These are phyloP conservation scores for Diaporthe humulicola DNA, from an alignment of 2,329 filamentous ascomycete species.

Conservation along the genomic window DNA sequence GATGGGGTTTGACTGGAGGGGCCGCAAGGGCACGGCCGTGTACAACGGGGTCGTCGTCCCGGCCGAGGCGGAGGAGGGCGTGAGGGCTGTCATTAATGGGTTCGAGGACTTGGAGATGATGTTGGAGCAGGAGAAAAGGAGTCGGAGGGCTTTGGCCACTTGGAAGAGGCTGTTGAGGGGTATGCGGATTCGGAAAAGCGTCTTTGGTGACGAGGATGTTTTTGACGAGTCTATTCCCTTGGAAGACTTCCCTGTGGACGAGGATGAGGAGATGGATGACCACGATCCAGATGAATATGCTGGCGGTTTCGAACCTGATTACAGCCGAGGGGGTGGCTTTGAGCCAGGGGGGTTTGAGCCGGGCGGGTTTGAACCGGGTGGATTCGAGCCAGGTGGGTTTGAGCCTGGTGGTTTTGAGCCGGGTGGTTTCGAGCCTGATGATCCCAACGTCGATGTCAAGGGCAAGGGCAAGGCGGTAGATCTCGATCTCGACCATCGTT, in stretches of 20 bases:
- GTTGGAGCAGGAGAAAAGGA: constrained; percentile 73
- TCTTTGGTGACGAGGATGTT: constrained; percentile 60
- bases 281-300: constrained; percentile 44
- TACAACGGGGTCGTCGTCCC: constrained; percentile 84
- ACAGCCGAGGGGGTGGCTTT: constrained; percentile 10
- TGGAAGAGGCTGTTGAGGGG: constrained; percentile 86
- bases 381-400: neutral
- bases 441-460: neutral
- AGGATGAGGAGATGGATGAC: constrained; percentile 58
- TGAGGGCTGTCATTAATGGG: constrained; percentile 76
- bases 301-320: constrained; percentile 31
- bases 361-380: constrained; percentile 1
- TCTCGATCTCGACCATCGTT: neutral
- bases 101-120: constrained; percentile 76
- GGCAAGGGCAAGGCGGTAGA: constrained; percentile 20
- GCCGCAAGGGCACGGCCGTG: constrained; percentile 87
- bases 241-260: constrained; percentile 49
- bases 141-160: constrained; percentile 71
- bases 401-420: constrained; percentile 20
- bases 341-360: constrained; percentile 38
- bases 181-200: constrained; percentile 80
- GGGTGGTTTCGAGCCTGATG: neutral
- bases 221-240: constrained; percentile 34
- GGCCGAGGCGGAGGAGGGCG: constrained; percentile 76
- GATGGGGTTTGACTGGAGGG: constrained; percentile 90